These are phyloP conservation scores for Apiospora malaysiana DNA, from an alignment of 2,329 filamentous ascomycete species.

Conservation along the genomic window DNA sequence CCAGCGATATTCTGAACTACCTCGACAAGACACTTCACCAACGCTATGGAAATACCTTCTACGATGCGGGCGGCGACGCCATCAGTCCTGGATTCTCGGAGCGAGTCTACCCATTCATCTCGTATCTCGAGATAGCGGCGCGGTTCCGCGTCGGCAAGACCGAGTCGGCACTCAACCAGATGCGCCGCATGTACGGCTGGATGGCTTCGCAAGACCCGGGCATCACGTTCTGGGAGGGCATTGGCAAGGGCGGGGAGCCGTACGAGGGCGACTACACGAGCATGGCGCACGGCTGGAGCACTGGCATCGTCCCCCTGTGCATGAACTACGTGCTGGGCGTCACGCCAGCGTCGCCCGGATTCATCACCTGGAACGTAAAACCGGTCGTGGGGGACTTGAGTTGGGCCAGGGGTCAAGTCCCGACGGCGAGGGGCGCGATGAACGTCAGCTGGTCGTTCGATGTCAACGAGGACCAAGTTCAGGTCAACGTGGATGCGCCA, in stretches of 20 bases:
- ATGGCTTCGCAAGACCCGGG: constrained; percentile 54
- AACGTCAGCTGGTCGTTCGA: constrained; percentile 45
- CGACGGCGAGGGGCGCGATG: constrained; percentile 47
- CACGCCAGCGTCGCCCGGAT: constrained; percentile 50
- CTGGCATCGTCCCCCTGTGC: constrained; percentile 54
- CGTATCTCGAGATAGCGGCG: constrained; percentile 59
- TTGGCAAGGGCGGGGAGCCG: constrained; percentile 47
- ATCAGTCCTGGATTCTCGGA: constrained; percentile 44
- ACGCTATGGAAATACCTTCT: constrained; percentile 58
- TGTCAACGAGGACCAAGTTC: constrained; percentile 29
- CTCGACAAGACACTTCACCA: constrained; percentile 43
- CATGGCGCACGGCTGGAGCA: constrained; percentile 58
- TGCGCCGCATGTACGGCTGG: constrained; percentile 55
- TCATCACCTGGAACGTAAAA: constrained; percentile 46
- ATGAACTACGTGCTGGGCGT: constrained; percentile 55
- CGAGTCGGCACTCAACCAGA: constrained; percentile 49
- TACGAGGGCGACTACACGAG: constrained; percentile 55
- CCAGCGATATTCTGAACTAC: constrained; percentile 46
- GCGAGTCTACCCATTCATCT: constrained; percentile 58
- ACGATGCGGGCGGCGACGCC: constrained; percentile 49
- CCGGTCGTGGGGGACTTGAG: constrained; percentile 44
- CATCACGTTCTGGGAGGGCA: constrained; percentile 58
- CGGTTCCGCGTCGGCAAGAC: constrained; percentile 46
- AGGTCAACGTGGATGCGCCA: constrained; percentile 41
- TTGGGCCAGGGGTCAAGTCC: constrained; percentile 52